phyloP scores from a whole-genome alignment of 2,329 filamentous ascomycete genomes.

The Arthrobotrys iridis region DNA sequence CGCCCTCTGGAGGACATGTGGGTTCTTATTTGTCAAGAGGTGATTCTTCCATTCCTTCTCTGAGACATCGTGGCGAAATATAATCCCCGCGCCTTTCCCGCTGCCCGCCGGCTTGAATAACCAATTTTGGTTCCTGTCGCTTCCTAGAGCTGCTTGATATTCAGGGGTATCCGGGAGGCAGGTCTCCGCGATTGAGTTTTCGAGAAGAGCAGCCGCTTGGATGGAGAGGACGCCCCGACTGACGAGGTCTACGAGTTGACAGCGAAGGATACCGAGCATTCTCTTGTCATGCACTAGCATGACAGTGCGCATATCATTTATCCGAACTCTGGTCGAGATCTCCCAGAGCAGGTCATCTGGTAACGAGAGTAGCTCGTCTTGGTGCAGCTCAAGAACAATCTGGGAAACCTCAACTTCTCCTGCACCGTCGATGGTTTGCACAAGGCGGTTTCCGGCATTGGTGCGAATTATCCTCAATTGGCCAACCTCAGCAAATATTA shows the following conservation, averaged over 20 bases:
- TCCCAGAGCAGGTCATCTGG: constrained; percentile 60
- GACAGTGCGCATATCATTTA: constrained; percentile 63
- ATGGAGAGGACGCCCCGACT: not conserved
- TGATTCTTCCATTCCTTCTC: constrained; percentile 58
- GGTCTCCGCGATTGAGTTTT: constrained; percentile 60
- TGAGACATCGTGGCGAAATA: constrained; percentile 62
- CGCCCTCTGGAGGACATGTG: constrained; percentile 53
- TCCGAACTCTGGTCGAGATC: constrained; percentile 60
- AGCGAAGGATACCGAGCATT: constrained; percentile 62
- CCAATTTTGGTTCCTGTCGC: constrained; percentile 57
- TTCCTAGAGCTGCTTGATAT: constrained; percentile 53
- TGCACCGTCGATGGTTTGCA: constrained; percentile 58
- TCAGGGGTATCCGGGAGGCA: constrained; percentile 59
- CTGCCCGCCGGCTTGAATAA: constrained; percentile 62
- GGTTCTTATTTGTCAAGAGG: not conserved
- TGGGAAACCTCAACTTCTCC: constrained; percentile 59
- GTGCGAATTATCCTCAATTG: constrained; percentile 54
- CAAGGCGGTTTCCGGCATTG: not conserved
- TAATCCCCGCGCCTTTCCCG: constrained; percentile 62
- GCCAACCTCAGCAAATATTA: constrained; percentile 54
- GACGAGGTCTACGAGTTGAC: constrained; percentile 60
- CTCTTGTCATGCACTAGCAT: constrained; percentile 64
- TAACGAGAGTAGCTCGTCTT: constrained; percentile 61
- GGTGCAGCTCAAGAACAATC: constrained; percentile 62
- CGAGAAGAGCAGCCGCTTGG: constrained; percentile 53